Evolutionary conservation across 2,329 filamentous ascomycete species (phyloP).

Genomic region (Pseudocercospora ulei): DNA sequence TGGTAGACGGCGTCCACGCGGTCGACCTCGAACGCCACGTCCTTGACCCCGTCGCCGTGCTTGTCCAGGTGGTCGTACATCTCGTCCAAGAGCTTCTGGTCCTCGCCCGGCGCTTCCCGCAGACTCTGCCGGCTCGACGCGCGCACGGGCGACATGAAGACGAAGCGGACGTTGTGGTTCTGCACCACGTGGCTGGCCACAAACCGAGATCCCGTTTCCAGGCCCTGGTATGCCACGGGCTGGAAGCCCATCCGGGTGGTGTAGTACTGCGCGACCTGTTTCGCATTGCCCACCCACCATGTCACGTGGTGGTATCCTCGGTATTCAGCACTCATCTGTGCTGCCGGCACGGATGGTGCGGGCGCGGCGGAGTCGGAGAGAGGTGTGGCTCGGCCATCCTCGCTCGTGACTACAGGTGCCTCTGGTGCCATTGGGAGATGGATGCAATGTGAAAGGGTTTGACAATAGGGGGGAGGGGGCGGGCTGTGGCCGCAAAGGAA

Average conservation of each 20-base stretch:
- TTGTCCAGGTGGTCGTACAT: slow-evolving; percentile 75
- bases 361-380: slow-evolving; percentile 19
- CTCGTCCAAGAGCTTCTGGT: slow-evolving; percentile 57
- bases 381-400: slow-evolving; percentile 27
- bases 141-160: slow-evolving; percentile 72
- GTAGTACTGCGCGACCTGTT: slow-evolving; percentile 87
- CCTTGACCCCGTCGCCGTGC: slow-evolving; percentile 89
- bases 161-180: slow-evolving; percentile 68
- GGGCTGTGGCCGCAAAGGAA: slow-evolving; percentile 4
- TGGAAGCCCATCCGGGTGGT: slow-evolving; percentile 77
- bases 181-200: slow-evolving; percentile 75
- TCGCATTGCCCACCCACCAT: slow-evolving; percentile 95
- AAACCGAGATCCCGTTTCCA: slow-evolving; percentile 75
- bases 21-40: slow-evolving; percentile 91
- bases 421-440: slow-evolving; percentile 39
- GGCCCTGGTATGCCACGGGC: slow-evolving; percentile 70
- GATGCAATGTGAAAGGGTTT: slow-evolving; percentile 4
- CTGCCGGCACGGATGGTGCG: slow-evolving; percentile 13
- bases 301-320: slow-evolving; percentile 85
- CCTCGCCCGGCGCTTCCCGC: slow-evolving; percentile 40
- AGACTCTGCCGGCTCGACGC: slow-evolving; percentile 27
- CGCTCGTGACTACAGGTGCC: slow-evolving; percentile 27
- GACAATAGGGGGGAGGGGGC: background rate
- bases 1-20: slow-evolving; percentile 70
- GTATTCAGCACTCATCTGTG: slow-evolving; percentile 41